Evolutionary conservation across 768 basidiomycete genomes (phyloP).

Genomic region (Mycena sanguinolenta): DNA sequence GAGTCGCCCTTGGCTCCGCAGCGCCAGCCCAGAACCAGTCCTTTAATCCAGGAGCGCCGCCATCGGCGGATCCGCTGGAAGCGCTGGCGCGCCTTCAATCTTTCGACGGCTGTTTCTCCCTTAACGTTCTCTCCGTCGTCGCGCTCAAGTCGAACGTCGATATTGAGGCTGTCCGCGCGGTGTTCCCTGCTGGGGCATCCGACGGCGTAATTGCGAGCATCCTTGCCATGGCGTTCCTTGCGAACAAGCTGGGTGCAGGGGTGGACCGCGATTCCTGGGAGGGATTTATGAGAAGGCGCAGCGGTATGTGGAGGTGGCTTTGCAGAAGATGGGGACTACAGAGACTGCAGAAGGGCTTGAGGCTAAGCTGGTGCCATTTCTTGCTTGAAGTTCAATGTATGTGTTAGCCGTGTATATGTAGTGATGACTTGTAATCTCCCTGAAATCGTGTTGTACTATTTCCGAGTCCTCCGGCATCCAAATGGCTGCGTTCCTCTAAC

Average conservation of each 20-base stretch:
- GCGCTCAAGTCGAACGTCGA: conserved; percentile 5
- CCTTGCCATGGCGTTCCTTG: conserved; percentile 32
- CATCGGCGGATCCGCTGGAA: conserved; percentile 24
- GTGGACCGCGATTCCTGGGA: conserved; percentile 32
- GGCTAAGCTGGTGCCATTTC: conserved; percentile 12
- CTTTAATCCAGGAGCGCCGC: too few species aligned
- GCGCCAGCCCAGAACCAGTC: too few species aligned
- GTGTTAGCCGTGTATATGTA: not conserved
- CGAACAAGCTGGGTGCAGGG: conserved; percentile 6
- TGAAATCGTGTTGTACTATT: too few species aligned
- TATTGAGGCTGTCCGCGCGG: not conserved
- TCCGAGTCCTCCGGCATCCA: too few species aligned
- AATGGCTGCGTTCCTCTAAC: too few species aligned
- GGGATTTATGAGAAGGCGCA: conserved; percentile 31
- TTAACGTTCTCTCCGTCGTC: conserved; percentile 20
- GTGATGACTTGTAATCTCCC: not conserved
- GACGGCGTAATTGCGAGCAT: conserved; percentile 28
- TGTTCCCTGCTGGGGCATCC: conserved; percentile 5
- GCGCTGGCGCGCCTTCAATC: conserved; percentile 34
- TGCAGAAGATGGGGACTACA: not conserved
- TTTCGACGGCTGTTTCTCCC: conserved; percentile 35
- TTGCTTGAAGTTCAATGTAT: conserved; percentile 10
- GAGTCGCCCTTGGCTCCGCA: too few species aligned
- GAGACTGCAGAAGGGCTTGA: conserved; percentile 24
- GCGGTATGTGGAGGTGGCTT: conserved; percentile 19